These are phyloP conservation scores for Trichoderma virens DNA, from an alignment of 495 filamentous ascomycete species.

Conservation along the genomic window DNA sequence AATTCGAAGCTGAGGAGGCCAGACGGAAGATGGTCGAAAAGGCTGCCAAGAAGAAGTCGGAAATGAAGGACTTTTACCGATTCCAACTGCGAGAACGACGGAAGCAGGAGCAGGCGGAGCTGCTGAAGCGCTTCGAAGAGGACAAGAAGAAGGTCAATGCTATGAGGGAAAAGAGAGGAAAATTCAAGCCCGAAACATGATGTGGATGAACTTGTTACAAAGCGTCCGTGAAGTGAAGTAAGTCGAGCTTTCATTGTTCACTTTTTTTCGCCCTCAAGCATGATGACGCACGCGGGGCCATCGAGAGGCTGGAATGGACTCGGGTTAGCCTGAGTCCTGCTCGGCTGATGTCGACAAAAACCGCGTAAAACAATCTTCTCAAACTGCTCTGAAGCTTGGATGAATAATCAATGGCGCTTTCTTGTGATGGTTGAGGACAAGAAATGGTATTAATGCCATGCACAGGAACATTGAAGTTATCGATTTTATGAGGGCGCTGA, in stretches of 20 bases:
- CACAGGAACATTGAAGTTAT: background rate
- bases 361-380: slow-evolving; percentile 47
- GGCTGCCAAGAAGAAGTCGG: slow-evolving; percentile 54
- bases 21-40: slow-evolving; percentile 68
- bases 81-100: slow-evolving; percentile 87
- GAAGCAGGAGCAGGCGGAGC: slow-evolving; percentile 69
- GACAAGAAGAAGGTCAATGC: slow-evolving; percentile 53
- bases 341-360: slow-evolving; percentile 36
- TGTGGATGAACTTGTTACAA: background rate
- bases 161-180: slow-evolving; percentile 53
- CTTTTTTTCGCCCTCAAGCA: slow-evolving; percentile 16
- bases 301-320: slow-evolving; percentile 28
- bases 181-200: slow-evolving; percentile 46
- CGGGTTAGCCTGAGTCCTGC: slow-evolving; percentile 17
- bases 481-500: background rate
- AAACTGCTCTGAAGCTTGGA: slow-evolving; percentile 30
- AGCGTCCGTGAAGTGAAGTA: background rate
- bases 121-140: slow-evolving; percentile 58
- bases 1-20: slow-evolving; percentile 66
- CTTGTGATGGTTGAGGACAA: background rate
- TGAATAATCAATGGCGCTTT: background rate
- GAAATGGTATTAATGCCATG: background rate
- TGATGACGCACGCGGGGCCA: slow-evolving; percentile 52
- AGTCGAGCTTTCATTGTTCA: background rate
- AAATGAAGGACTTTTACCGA: slow-evolving; percentile 76